Evolutionary conservation across 306 rosid species (phyloP).

Genomic region (Acacia melanoxylon): DNA sequence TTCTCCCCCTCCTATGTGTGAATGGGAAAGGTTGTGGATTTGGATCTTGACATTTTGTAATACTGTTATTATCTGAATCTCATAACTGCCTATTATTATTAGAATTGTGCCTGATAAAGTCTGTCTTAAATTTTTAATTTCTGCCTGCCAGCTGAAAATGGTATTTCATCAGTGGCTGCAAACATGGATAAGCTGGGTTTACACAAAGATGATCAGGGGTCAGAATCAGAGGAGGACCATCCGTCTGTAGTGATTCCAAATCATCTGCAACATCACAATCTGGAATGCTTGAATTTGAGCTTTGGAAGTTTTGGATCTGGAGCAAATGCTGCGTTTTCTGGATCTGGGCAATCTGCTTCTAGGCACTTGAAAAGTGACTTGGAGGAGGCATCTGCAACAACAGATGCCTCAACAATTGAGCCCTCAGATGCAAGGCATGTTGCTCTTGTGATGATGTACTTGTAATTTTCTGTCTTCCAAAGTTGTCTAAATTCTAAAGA

Average conservation of each 20-base stretch:
- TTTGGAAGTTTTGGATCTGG: constrained; percentile 87
- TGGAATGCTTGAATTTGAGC: constrained; percentile 85
- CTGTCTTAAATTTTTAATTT: constrained; percentile 1
- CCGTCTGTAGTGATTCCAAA: constrained; percentile 84
- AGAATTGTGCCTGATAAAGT: background rate
- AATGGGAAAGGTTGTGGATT: background rate
- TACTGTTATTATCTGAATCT: background rate
- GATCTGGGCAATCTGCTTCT: constrained; percentile 47
- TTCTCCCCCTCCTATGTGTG: background rate
- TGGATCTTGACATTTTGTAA: background rate
- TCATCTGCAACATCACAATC: constrained; percentile 79
- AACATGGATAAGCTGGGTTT: constrained; percentile 65
- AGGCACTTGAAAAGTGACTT: constrained; percentile 45
- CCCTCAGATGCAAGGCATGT: constrained; percentile 68
- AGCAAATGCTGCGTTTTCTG: constrained; percentile 47
- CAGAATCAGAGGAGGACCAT: constrained; percentile 59
- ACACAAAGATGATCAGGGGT: constrained; percentile 56
- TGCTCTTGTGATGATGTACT: background rate
- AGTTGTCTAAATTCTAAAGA: constrained; percentile 26
- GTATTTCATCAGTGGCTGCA: constrained; percentile 57
- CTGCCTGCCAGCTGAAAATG: constrained; percentile 59
- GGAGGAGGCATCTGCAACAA: constrained; percentile 62
- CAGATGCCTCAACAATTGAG: constrained; percentile 62
- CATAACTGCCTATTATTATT: background rate
- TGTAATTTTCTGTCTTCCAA: constrained; percentile 3